Conservation (phyloP, 2,329 filamentous ascomycete species). For the Chaetomiaceae sp. region DNA sequence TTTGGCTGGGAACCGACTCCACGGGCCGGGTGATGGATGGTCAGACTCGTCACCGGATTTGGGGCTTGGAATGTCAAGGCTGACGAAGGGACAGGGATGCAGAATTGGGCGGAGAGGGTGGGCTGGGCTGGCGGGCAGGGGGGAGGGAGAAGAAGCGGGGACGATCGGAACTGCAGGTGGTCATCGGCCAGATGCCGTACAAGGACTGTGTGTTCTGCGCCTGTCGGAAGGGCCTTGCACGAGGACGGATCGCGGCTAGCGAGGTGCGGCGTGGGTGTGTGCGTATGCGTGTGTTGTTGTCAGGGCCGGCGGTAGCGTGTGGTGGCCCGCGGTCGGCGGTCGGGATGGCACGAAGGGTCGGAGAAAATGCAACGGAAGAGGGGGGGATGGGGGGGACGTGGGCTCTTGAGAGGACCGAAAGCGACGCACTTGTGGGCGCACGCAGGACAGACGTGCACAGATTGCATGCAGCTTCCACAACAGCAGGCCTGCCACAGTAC, state of each 20-base stretch:
- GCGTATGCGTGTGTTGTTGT: not conserved
- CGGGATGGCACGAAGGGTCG: not conserved
- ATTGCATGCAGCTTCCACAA: not conserved
- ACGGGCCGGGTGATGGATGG: no score
- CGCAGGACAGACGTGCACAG: not conserved
- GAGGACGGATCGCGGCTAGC: no score
- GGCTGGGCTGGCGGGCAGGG: not conserved
- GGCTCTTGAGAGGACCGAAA: no score
- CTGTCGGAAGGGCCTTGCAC: not conserved
- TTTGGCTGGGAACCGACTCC: no score
- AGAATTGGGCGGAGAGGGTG: no score
- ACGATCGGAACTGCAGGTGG: constrained; percentile 3
- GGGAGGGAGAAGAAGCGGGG: not conserved
- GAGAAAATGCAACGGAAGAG: not conserved
- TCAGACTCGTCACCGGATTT: not conserved
- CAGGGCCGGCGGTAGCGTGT: not conserved
- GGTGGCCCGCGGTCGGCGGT: not conserved
- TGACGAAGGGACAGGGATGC: not conserved
- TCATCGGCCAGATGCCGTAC: not conserved
- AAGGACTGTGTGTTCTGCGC: not conserved
- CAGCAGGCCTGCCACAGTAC: not conserved
- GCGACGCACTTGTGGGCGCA: no score
- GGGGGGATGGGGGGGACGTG: no score
- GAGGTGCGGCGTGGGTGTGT: not conserved
- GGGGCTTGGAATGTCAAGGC: not conserved